A percentile compares a stretch with the other conserved stretches of the same genome.
Evolutionary conservation across 306 rosid species (phyloP).

Genomic region (Cucurbita argyrosperma): DNA sequence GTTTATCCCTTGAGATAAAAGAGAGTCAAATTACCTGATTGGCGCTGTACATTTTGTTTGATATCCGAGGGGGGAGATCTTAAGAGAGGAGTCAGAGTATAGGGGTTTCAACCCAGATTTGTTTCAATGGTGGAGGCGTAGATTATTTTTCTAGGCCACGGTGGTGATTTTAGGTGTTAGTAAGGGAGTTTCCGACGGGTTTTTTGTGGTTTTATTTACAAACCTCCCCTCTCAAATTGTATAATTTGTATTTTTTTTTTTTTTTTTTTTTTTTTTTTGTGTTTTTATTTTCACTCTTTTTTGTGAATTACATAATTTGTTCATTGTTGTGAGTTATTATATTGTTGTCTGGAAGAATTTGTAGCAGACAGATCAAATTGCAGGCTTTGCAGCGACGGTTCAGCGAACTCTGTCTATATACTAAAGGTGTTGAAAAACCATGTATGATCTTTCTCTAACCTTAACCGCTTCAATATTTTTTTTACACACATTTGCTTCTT

Average conservation of each 20-base stretch:
- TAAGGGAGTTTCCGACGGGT: neutral
- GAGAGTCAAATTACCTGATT: neutral
- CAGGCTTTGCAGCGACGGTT: conserved; percentile 2
- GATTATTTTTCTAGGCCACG: conserved; percentile 1
- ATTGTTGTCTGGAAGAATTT: neutral
- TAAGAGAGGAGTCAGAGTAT: neutral
- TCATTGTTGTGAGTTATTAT: neutral
- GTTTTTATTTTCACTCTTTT: neutral
- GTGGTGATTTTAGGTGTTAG: conserved; percentile 4
- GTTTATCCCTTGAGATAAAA: neutral
- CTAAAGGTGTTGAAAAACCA: neutral
- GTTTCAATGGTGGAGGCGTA: neutral
- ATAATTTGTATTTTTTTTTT: neutral
- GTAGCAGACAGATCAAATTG: conserved; percentile 4
- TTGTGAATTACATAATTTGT: conserved; percentile 1
- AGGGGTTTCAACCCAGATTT: neutral
- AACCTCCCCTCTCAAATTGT: neutral
- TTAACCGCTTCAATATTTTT: neutral
- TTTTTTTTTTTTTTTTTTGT: neutral
- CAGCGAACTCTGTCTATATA: neutral
- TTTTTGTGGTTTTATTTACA: neutral
- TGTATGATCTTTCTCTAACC: conserved; percentile 1
- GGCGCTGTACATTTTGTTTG: conserved; percentile 8
- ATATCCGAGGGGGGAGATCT: neutral
- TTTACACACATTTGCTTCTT: neutral